Base-by-base conservation (phyloP, 164 flowering plant genomes). In the Nelumbo lutea region DNA sequence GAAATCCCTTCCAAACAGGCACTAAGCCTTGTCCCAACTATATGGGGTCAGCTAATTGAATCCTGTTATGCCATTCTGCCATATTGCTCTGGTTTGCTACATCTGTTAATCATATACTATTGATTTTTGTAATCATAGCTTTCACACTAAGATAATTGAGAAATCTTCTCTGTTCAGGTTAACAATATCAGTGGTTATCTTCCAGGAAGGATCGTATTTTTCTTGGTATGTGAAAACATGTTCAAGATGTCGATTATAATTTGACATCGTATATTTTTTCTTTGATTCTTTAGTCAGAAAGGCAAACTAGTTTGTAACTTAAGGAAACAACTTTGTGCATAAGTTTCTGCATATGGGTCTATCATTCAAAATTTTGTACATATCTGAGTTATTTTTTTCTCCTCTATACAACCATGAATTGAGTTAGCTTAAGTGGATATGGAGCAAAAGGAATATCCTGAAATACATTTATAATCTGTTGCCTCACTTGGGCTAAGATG, bases 131-230 rank as follows among this genome's bases (percentile, higher is more conserved):
- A 46, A 46, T 46, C 14, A 53, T 53, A 38, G 43, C 42, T 63
- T 61, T 47, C 15, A 9, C 55, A 41, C 53, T 58, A 42, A 58
- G 50, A 61, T 40, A 52, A 60, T 63, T 66, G 40, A 67, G 41
- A 50, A 59, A 15, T 39, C 50, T 50, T 62, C 2, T 64, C 43
- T 65, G 61, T 73, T 72, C 87, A 95, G 99, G 95, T 95, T 66
- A 93, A 95, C 75, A 93, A 93, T 75, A 95, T 95, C 75, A 88
- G 99, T 72, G 99, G 99, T 66, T 92, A 95, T 82, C 96, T 95
- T 77, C 99, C 99, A 51, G 99, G 99, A 70, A 83, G 98, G 58
- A 95, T 95, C 55, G 99, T 95, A 14, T 95, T 95, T 78, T 92
- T 95, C 85, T 76, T 95, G 98, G 99, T 95, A 89, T 61, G 88